Conservation (phyloP, 1,284 basidiomycete genomes). For the Fomitopsis palustris region DNA sequence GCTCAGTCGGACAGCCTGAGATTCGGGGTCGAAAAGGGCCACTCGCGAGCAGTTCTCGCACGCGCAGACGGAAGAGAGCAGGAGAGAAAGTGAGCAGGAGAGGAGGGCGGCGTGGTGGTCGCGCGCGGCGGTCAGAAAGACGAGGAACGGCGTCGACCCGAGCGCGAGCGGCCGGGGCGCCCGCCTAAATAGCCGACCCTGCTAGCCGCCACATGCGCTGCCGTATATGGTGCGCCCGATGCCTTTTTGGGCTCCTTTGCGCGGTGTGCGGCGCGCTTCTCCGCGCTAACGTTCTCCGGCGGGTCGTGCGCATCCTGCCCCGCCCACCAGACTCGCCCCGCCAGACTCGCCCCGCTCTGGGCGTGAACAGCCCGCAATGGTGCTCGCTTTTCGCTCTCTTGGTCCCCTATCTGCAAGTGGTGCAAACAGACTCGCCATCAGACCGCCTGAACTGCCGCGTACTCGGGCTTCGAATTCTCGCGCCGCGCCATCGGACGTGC, state of each 20-base stretch:
- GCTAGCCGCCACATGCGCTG: not conserved
- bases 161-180: not conserved
- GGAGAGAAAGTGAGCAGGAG: not conserved
- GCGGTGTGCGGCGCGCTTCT: not conserved
- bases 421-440: too few species aligned
- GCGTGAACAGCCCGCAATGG: not conserved
- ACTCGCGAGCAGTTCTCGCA: not conserved
- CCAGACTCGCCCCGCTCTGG: not conserved
- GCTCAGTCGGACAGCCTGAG: not conserved
- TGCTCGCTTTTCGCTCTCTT: too few species aligned
- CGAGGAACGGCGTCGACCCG: not conserved
- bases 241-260: not conserved
- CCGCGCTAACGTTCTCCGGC: not conserved
- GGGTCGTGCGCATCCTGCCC: not conserved
- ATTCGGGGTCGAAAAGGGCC: not conserved
- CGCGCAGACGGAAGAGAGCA: not conserved
- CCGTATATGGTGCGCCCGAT: not conserved
- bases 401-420: too few species aligned
- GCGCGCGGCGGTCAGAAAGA: not conserved
- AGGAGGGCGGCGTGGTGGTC: not conserved
- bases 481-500: too few species aligned
- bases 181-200: not conserved
- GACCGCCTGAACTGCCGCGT: too few species aligned
- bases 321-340: not conserved
- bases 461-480: too few species aligned